phyloP scores from a whole-genome alignment of 31 red algal species.

The Odonthalia washingtoniensis region DNA sequence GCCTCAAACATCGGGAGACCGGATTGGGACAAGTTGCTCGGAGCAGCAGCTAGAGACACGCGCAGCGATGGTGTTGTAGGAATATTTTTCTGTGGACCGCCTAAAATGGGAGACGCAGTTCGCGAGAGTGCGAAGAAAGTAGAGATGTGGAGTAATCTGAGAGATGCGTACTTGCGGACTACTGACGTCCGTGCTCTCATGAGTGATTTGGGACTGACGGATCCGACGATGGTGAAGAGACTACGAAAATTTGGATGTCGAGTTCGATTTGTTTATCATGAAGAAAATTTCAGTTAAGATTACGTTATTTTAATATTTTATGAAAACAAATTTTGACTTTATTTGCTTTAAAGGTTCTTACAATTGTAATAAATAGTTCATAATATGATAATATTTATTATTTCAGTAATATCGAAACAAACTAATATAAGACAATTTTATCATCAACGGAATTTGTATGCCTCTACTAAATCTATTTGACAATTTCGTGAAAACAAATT shows the following conservation, averaged over 20 bases:
- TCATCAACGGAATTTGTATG: too few species aligned
- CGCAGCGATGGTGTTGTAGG: conserved; percentile 54
- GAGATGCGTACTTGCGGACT: conserved; percentile 45
- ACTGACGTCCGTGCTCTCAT: conserved; percentile 21
- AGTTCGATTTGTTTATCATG: conserved; percentile 11
- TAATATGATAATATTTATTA: too few species aligned
- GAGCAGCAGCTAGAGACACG: conserved; percentile 43
- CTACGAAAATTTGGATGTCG: conserved; percentile 30
- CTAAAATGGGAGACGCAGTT: conserved; percentile 73
- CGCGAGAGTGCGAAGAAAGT: conserved; percentile 43
- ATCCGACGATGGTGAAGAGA: conserved; percentile 6
- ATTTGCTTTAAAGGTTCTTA: too few species aligned
- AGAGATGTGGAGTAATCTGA: conserved; percentile 53
- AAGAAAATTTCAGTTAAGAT: conserved; percentile 11
- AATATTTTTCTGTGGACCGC: conserved; percentile 89
- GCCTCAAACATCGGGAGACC: conserved; percentile 59
- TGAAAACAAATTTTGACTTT: too few species aligned
- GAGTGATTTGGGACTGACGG: conserved; percentile 45
- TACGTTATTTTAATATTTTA: too few species aligned
- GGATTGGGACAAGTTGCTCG: conserved; percentile 74
- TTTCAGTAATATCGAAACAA: too few species aligned
- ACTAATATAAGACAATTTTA: too few species aligned
- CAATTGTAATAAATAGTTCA: too few species aligned
- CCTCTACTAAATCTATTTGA: too few species aligned
- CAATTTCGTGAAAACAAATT: too few species aligned